These are phyloP conservation scores for Acephala macrosclerotiorum DNA, from an alignment of 2,329 filamentous ascomycete genomes.

Conservation along the genomic window DNA sequence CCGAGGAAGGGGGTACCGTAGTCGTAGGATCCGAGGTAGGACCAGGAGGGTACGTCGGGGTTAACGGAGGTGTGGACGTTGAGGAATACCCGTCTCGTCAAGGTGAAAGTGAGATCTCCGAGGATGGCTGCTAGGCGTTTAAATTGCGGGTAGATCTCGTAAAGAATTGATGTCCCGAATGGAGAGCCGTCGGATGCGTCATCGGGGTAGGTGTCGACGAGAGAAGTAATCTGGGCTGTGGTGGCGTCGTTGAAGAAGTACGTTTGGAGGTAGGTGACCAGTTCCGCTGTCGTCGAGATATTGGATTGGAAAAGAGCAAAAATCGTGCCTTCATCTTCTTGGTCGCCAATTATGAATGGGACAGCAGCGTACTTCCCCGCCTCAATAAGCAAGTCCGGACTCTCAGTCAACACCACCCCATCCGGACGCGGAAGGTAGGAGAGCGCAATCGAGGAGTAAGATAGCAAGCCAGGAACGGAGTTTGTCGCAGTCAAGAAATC, in stretches of 20 bases:
- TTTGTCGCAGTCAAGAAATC: slow-evolving; percentile 70
- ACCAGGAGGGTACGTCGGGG: slow-evolving; percentile 71
- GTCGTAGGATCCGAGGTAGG: slow-evolving; percentile 76
- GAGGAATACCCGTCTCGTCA: slow-evolving; percentile 72
- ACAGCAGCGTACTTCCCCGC: slow-evolving; percentile 64
- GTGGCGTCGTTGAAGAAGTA: slow-evolving; percentile 67
- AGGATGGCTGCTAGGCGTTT: slow-evolving; percentile 78
- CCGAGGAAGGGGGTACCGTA: slow-evolving; percentile 75
- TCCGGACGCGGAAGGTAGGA: slow-evolving; percentile 80
- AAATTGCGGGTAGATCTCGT: slow-evolving; percentile 77
- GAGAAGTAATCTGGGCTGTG: slow-evolving; percentile 54
- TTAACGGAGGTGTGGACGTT: slow-evolving; percentile 51
- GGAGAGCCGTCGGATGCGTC: slow-evolving; percentile 63
- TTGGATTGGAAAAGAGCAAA: slow-evolving; percentile 74
- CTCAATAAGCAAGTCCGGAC: slow-evolving; percentile 64
- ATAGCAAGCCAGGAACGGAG: slow-evolving; percentile 71
- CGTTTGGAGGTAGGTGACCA: slow-evolving; percentile 67
- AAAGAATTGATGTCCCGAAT: slow-evolving; percentile 71
- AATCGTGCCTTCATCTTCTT: slow-evolving; percentile 82
- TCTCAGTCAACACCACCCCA: slow-evolving; percentile 65
- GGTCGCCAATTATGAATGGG: slow-evolving; percentile 73
- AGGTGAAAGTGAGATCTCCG: slow-evolving; percentile 78
- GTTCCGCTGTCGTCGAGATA: slow-evolving; percentile 63
- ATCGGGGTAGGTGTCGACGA: slow-evolving; percentile 69
- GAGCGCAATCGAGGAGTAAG: slow-evolving; percentile 73